Evolutionary conservation across 1,139 yeast species (phyloP).

Genomic region (Kodamaea arcana): DNA sequence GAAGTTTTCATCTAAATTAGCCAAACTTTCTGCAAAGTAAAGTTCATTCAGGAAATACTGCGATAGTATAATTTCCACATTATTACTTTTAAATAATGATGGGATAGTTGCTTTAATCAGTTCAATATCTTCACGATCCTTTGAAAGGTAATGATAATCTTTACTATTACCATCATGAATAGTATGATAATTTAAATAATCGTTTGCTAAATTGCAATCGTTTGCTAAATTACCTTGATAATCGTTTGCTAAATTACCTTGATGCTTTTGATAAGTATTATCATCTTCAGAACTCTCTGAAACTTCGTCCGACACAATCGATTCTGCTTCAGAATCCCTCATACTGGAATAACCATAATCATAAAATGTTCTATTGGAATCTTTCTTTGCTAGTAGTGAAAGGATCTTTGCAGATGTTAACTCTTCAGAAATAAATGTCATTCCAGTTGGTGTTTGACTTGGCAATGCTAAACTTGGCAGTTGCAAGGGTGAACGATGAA

Average conservation of each 20-base stretch:
- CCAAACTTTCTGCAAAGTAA: slow-evolving; percentile 14
- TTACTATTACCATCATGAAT: slow-evolving; percentile 1
- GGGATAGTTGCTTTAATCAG: slow-evolving; percentile 9
- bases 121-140: background rate
- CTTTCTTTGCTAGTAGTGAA: slow-evolving; percentile 2
- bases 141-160: background rate
- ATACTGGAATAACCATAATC: slow-evolving; percentile 10
- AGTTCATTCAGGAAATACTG: slow-evolving; percentile 15
- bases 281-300: too few relatives aligned
- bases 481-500: background rate
- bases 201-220: too few relatives aligned
- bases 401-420: background rate
- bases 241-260: too few relatives aligned
- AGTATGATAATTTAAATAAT: too few relatives aligned
- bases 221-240: too few relatives aligned
- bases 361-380: background rate
- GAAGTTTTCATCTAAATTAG: slow-evolving; percentile 12
- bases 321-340: slow-evolving; percentile 6
- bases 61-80: slow-evolving; percentile 6
- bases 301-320: slow-evolving; percentile 10
- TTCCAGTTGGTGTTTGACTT: background rate
- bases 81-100: slow-evolving; percentile 11
- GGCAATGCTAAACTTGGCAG: background rate
- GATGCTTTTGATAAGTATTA: too few relatives aligned
- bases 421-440: background rate